Base-by-base conservation (phyloP, 139 green algal species). In the Astrephomene gubernaculifera region DNA sequence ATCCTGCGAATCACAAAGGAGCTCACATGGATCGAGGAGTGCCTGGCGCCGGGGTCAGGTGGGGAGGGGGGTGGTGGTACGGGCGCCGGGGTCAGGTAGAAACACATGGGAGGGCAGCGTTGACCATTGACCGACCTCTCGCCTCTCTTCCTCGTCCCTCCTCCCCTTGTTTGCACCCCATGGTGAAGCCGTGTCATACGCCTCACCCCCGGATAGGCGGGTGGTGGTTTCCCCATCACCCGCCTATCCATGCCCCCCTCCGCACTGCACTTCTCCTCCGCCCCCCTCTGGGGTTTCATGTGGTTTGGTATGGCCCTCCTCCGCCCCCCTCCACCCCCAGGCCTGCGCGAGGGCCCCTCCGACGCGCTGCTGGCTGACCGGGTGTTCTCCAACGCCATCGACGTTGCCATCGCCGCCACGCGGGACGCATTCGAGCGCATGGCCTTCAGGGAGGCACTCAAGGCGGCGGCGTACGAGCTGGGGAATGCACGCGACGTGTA, bases 331-430 rank as follows among this genome's bases (percentile, higher is more conserved):
- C 57, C 38, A 1, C 43, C 68, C 41, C 54, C 90, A 85, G 80
- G 85, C 45, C 82, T 97, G 76, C 87, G 93, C 1, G 88, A 94
- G 25, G 96, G 92, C 33, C 82, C 89, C 31, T 61, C 89, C 9
- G 78, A 84, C 64, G 82, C 60, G 44, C 91, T 99, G 74, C 91
- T 99, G 72, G 69, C 92, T 2, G 97, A 99, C 89, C 86, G 90
- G 29, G 95, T 97, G 22, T 99, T 99, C 91, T 91, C 92, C 60
- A 99, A 99, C 87, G 96, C 95, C n/a, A 96, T 99, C 39, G 94
- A 96, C 76, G 90, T 94, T 7, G 95, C 95, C 2, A 90, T 97
- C 45, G 76, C 81, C 65, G 52, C 52, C 17, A 92, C 91, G 0
- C 45, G 71, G 36, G 88, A 92, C 75, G 89, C 93, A 0, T 99